phyloP scores from a whole-genome alignment of 2,329 filamentous ascomycete species.

The Aspergillus nomiae region DNA sequence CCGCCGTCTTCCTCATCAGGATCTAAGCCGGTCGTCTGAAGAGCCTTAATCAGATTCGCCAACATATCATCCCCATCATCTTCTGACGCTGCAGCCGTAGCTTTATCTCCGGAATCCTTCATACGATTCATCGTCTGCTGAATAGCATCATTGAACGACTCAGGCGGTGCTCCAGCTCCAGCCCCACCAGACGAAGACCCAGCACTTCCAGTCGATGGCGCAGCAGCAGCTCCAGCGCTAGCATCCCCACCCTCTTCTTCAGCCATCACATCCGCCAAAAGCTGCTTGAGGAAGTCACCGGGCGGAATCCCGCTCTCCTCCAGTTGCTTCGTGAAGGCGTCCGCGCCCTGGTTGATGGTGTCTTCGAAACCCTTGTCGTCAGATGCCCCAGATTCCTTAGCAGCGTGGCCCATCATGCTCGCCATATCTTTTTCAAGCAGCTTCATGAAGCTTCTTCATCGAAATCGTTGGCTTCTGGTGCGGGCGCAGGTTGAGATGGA shows the following conservation, averaged over 20 bases:
- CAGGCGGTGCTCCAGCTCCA: slow-evolving; percentile 50
- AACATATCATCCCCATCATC: slow-evolving; percentile 78
- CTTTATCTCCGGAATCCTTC: slow-evolving; percentile 83
- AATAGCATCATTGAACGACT: slow-evolving; percentile 89
- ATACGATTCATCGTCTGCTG: slow-evolving; percentile 93
- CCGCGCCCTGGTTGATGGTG: slow-evolving; percentile 34
- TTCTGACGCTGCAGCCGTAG: slow-evolving; percentile 70
- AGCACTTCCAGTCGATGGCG: slow-evolving; percentile 24
- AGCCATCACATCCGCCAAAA: slow-evolving; percentile 38
- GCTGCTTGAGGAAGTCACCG: slow-evolving; percentile 38
- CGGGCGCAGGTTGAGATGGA: slow-evolving; percentile 12
- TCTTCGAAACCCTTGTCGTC: slow-evolving; percentile 26
- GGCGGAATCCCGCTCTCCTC: slow-evolving; percentile 37
- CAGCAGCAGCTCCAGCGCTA: slow-evolving; percentile 20
- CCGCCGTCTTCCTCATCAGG: slow-evolving; percentile 72
- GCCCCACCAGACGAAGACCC: slow-evolving; percentile 19
- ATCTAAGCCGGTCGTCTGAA: slow-evolving; percentile 63
- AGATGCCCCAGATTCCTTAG: slow-evolving; percentile 23
- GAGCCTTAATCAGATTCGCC: slow-evolving; percentile 87
- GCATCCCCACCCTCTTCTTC: slow-evolving; percentile 23
- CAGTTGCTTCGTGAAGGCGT: slow-evolving; percentile 39
- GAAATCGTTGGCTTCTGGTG: slow-evolving; percentile 19
- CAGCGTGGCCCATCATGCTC: slow-evolving; percentile 63
- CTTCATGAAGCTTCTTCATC: slow-evolving; percentile 63
- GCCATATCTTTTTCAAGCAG: slow-evolving; percentile 92